Evolutionary conservation across 2,329 filamentous ascomycete species (phyloP), one percentile per base, ranked within the genome.

Genomic region (Aspergillus fischeri): DNA sequence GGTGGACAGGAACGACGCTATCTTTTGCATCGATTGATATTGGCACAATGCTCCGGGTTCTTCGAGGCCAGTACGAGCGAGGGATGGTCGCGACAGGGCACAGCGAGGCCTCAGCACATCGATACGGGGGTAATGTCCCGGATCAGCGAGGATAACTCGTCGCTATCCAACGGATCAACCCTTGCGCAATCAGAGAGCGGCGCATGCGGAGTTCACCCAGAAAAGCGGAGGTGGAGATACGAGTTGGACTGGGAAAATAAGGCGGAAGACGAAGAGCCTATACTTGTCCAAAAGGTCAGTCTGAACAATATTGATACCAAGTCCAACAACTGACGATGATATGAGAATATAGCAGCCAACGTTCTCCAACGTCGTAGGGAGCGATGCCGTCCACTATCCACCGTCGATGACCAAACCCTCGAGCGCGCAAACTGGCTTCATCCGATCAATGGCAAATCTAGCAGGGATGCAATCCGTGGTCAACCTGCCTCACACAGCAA

Each of bases 31-130:
- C 83, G 87, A 58, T 83, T 97, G 68, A 96, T 93, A 44, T 79
- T 97, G 64, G 87, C 90, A 32, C 90, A 95, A 74, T 96, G 90
- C 69, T 96, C 92, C 5, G 92, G 91, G 17, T 97, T 96, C 79
- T 97, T 97, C 71, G 91, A 96, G 74, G 89, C 90, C 25, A 73
- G 71, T 53, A 92, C 88, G 48, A 91, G 86, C 67, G 86, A 88
- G 56, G 87, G 92, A 71, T 95, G 91, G 90, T 86, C 86, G 54
- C 72, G 70, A 38, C 67, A 72, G 54, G 66, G 62, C 47, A 56
- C 60, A 1, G 44, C 64, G 28, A 56, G 64, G 54, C 66, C 86
- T 58, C 73, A 89, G 53, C 83, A 73, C 72, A 79, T 62, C 29
- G 73, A 70, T 60, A 69, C 57, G 4, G 56, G 57, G 44, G 65